Evolutionary conservation across 1,284 basidiomycete genomes (phyloP), one percentile per base, ranked within the genome.

Genomic region (Fomitiporia mediterranea): DNA sequence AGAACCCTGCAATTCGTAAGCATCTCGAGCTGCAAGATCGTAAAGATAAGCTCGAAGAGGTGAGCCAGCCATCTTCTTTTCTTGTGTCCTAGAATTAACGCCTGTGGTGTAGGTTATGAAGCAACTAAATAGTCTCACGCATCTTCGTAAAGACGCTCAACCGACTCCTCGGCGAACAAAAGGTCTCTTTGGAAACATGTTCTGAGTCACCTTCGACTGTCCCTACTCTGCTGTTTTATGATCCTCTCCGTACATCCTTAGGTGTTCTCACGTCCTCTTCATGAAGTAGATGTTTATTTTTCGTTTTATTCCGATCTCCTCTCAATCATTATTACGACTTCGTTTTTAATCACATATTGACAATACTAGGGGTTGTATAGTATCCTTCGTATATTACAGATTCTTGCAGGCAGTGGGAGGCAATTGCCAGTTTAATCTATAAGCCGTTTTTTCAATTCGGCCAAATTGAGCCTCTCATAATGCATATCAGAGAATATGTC

Each of bases 21-120:
- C 97, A 99, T 69, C 77, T 99, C n/a, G 94, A 99, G 61, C 72
- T 99, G 40, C 97, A 99, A 69, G 93, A 96, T 58, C 79, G 94
- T 34, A 99, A 98, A 68, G 94, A 98, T 68, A 98, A 98, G 72
- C 78, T 99, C n/a, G 94, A 98, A 69, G 87, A 95, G 79, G 93
- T 91, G 61, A 63, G 70, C 19, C 21, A 49, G n/a, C 40, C 51
- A n/a, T 44, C 6, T 51, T 32, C 34, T 21, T 32, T 13, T 49
- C 58, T 15, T 28, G 11, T 17, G 55, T 25, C 30, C 42, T 38
- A 28, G 27, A 52, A 50, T 37, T 49, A 53, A 61, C 32, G 44
- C 50, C 17, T 53, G 44, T 9, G 53, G n/a, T 48, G 0, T 62
- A 91, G 89, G 90, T 93, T 43, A 93, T 94, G 89, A 89, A 91